Percentiles rank a stretch among this genome's conserved stretches.
Conservation (phyloP, 768 basidiomycete species). For the Boletus sp. region DNA sequence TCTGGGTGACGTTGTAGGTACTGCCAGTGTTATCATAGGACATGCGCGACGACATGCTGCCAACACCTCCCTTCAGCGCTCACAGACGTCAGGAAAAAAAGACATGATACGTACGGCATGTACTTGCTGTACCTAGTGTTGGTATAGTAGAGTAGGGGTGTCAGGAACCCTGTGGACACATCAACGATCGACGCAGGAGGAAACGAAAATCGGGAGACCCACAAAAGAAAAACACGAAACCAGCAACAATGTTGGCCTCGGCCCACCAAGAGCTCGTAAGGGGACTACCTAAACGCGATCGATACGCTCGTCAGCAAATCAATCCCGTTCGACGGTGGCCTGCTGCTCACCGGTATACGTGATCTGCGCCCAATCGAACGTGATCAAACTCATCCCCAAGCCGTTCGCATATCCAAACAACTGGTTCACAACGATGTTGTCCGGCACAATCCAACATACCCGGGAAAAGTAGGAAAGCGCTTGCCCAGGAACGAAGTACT, state of each 20-base stretch:
- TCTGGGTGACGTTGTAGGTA: conserved; percentile 55
- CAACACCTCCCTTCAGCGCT: not conserved
- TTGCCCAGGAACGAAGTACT: conserved; percentile 66
- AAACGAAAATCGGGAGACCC: conserved; percentile 26
- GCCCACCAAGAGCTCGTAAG: conserved; percentile 85
- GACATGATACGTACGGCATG: conserved; percentile 50
- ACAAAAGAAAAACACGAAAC: conserved; percentile 73
- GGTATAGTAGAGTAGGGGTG: conserved; percentile 65
- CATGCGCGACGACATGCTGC: conserved; percentile 57
- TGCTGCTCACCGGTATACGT: conserved; percentile 28
- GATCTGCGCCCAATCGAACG: conserved; percentile 82
- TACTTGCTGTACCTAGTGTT: conserved; percentile 60
- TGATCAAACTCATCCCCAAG: conserved; percentile 70
- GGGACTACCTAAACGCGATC: conserved; percentile 36
- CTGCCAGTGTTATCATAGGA: conserved; percentile 64
- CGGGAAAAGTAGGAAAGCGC: conserved; percentile 60
- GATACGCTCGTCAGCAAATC: not conserved
- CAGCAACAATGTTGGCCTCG: conserved; percentile 62
- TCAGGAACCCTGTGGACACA: conserved; percentile 46
- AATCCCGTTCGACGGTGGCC: not conserved
- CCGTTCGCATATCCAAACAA: conserved; percentile 61
- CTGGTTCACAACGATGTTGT: conserved; percentile 69
- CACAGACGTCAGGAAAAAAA: not conserved
- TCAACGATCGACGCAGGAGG: conserved; percentile 55
- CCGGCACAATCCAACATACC: conserved; percentile 68